phyloP scores from a whole-genome alignment of 768 basidiomycete genomes.

The Agrocybe pediades region DNA sequence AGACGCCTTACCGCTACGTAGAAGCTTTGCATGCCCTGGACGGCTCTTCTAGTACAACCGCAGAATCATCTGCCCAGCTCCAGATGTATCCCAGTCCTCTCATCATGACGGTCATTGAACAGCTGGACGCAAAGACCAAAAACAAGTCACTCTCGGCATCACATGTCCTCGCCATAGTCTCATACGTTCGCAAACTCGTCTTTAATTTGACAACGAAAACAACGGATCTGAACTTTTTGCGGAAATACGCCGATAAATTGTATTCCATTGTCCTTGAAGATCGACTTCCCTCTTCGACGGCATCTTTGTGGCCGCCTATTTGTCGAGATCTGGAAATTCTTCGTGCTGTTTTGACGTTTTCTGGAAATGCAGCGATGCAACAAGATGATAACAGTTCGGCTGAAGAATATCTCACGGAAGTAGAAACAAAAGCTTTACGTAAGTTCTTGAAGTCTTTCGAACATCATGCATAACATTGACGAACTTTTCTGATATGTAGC shows the following conservation, averaged over 20 bases:
- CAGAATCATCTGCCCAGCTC: slow-evolving; percentile 15
- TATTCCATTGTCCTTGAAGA: slow-evolving; percentile 30
- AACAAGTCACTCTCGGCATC: slow-evolving; percentile 56
- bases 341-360: slow-evolving; percentile 9
- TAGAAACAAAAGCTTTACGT: slow-evolving; percentile 38
- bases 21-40: slow-evolving; percentile 58
- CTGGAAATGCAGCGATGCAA: neutral
- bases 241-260: slow-evolving; percentile 34
- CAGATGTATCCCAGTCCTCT: slow-evolving; percentile 67
- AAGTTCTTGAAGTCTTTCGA: slow-evolving; percentile 24
- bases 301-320: slow-evolving; percentile 13
- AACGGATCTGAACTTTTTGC: slow-evolving; percentile 41
- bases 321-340: slow-evolving; percentile 22
- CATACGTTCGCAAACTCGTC: slow-evolving; percentile 66
- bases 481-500: slow-evolving; percentile 33
- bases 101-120: slow-evolving; percentile 79
- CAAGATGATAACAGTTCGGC: neutral
- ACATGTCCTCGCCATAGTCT: slow-evolving; percentile 61
- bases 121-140: slow-evolving; percentile 68
- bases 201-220: slow-evolving; percentile 59
- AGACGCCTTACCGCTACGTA: slow-evolving; percentile 84
- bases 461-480: neutral
- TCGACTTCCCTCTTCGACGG: slow-evolving; percentile 39
- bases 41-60: slow-evolving; percentile 10
- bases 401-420: slow-evolving; percentile 2